These are phyloP conservation scores for Trichocomaceae sp. DNA, from an alignment of 2,329 filamentous ascomycete species.

Conservation along the genomic window DNA sequence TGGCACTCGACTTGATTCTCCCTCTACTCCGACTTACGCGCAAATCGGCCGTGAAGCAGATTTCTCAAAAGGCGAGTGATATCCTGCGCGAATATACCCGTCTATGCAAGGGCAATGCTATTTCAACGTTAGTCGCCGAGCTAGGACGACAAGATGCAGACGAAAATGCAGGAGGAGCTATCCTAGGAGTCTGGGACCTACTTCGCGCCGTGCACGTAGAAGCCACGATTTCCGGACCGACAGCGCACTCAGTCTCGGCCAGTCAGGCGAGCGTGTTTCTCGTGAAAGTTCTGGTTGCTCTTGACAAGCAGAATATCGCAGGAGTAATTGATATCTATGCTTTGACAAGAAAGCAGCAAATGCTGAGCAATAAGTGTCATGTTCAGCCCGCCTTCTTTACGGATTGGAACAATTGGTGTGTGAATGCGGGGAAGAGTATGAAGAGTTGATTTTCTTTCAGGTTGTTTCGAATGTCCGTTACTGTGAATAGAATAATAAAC, in stretches of 20 bases:
- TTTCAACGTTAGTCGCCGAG: constrained; percentile 37
- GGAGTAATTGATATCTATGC: constrained; percentile 59
- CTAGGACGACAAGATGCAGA: not conserved
- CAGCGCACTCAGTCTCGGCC: constrained; percentile 66
- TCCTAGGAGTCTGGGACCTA: constrained; percentile 48
- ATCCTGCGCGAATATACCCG: constrained; percentile 68
- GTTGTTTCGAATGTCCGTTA: not conserved
- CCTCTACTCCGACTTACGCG: constrained; percentile 72
- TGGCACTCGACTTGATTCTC: constrained; percentile 64
- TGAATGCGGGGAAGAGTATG: constrained; percentile 37
- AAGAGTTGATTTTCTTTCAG: constrained; percentile 24
- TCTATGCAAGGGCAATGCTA: constrained; percentile 47
- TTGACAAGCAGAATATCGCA: constrained; percentile 47
- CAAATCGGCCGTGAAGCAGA: constrained; percentile 67
- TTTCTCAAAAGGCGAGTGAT: constrained; percentile 65
- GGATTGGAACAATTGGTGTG: constrained; percentile 69
- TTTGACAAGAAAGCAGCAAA: constrained; percentile 54
- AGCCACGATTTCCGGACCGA: constrained; percentile 50
- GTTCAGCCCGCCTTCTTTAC: constrained; percentile 61
- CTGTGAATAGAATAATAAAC: not conserved
- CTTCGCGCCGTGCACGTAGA: constrained; percentile 63
- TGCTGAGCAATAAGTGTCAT: constrained; percentile 50
- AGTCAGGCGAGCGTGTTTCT: constrained; percentile 51
- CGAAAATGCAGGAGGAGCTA: not conserved
- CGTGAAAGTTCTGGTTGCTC: constrained; percentile 38